Base-by-base conservation (phyloP, 192 early-diverging fungal species). In the Gryganskiella cystojenkinii region DNA sequence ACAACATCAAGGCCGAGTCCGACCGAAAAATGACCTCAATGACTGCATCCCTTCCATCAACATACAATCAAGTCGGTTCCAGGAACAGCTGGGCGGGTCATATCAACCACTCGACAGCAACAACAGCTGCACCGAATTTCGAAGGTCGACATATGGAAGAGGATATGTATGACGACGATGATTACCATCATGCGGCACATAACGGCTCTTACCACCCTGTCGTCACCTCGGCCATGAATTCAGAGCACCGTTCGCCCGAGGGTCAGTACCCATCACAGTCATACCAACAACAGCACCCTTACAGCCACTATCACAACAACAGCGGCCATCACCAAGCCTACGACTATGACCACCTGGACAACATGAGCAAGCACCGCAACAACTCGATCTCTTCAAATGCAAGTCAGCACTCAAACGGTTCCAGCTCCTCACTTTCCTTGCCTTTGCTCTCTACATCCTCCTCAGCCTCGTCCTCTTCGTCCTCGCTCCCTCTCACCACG, bases 341-440 rank as follows among this genome's bases (percentile, higher is more conserved):
- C n/a, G 20, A 15, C 47, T 22, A 52, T 40, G 50, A n/a, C 10
- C 6, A 42, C 25, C 50, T 14, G 27, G 52, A 40, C 40, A 40
- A 20, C 55, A 27, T 31, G 33, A 70, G 10, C 24, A 73, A 67
- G 35, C 63, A 56, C 35, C 66, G 74, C 58, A 68, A 76, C 47
- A 76, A 69, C 49, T 69, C 66, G 8, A 25, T 76, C 10, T 76
- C 73, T 1, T 69, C 65, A 27, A 68, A 78, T 49, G 61, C 61
- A 9, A 69, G 62, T 31, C 62, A 71, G 13, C 55, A 56, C 2
- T 22, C 19, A 13, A 27, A 35, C 13, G 37, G 37, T 5, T 40
- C 37, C 13, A 9, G 7, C 13, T 40, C 37, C 37, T 40, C 37
- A 5, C 5, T 40, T 5, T 40, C 37, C 7, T 13, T 40, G 5